Conservation (phyloP, 208 protist species). For the Leptomonas seymouri region DNA sequence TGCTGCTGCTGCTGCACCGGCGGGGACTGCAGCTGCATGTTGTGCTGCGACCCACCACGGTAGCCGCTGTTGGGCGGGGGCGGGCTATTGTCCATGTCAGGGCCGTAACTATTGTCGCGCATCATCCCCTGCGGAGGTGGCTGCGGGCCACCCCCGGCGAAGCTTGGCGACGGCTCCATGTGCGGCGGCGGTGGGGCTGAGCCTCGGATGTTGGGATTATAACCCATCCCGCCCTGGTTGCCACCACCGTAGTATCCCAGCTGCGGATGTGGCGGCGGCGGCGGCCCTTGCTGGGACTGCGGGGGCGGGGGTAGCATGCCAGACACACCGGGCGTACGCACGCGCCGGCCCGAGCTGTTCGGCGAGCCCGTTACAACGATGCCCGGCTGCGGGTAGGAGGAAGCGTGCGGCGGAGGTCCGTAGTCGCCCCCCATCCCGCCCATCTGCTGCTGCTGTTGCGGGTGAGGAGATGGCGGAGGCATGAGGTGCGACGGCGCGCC, state of each 20-base stretch:
- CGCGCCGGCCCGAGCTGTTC: constrained; percentile 27
- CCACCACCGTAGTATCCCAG: constrained; percentile 31
- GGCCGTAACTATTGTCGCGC: constrained; percentile 32
- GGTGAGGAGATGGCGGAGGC: constrained; percentile 29
- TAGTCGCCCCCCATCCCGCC: constrained; percentile 37
- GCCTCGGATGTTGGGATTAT: constrained; percentile 31
- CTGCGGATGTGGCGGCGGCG: constrained; percentile 34
- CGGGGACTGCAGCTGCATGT: constrained; percentile 51
- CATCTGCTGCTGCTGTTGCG: constrained; percentile 28
- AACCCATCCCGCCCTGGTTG: constrained; percentile 33
- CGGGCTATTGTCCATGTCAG: constrained; percentile 33
- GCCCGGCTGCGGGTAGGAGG: constrained; percentile 34
- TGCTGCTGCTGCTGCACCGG: constrained; percentile 33
- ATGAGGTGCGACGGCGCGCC: constrained; percentile 24
- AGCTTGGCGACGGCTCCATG: constrained; percentile 48
- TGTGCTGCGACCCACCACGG: constrained; percentile 31
- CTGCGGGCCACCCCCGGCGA: constrained; percentile 17
- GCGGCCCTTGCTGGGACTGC: constrained; percentile 22
- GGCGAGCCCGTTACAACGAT: constrained; percentile 15
- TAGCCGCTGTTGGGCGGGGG: constrained; percentile 37
- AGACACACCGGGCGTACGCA: constrained; percentile 14
- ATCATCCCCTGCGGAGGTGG: constrained; percentile 29
- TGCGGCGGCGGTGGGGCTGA: constrained; percentile 39
- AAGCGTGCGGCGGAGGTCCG: constrained; percentile 23
- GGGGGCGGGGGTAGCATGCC: constrained; percentile 25